These are phyloP conservation scores for Apophysomyces elegans DNA, from an alignment of 371 early-diverging fungal genomes.

Conservation along the genomic window DNA sequence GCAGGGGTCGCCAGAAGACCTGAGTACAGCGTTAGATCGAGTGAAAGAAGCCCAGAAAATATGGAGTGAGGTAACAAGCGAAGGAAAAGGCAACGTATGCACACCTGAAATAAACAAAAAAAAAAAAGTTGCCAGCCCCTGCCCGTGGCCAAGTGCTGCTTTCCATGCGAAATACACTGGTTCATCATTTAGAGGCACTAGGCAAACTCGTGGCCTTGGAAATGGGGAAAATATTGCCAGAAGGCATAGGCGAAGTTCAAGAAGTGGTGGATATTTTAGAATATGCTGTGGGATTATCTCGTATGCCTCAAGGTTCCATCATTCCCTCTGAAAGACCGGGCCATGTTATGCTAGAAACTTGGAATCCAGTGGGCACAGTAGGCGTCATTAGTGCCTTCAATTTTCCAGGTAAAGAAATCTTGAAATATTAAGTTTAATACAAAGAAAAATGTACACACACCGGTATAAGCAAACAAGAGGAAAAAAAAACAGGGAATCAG, in stretches of 20 bases:
- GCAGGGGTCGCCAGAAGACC: conserved; percentile 47
- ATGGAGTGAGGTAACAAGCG: conserved; percentile 64
- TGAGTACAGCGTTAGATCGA: conserved; percentile 54
- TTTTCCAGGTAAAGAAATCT: conserved; percentile 60
- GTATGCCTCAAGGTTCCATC: conserved; percentile 84
- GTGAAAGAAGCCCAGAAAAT: conserved; percentile 68
- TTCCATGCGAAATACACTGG: conserved; percentile 90
- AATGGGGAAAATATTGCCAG: conserved; percentile 97
- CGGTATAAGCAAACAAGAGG: background rate
- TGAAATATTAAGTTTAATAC: background rate
- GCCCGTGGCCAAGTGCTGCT: conserved; percentile 92
- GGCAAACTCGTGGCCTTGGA: conserved; percentile 90
- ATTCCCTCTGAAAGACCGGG: conserved; percentile 95
- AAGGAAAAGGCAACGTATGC: background rate
- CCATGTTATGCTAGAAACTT: conserved; percentile 96
- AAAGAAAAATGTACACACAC: background rate
- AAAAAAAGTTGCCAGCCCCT: conserved; percentile 80
- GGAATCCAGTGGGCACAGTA: conserved; percentile 95
- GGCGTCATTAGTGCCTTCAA: conserved; percentile 97
- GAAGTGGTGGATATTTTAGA: conserved; percentile 97
- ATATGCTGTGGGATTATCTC: conserved; percentile 89
- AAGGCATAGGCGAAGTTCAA: conserved; percentile 96
- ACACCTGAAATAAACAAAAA: background rate
- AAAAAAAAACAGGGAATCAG: background rate
- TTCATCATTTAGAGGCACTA: conserved; percentile 74